Evolutionary conservation across 305 asterid species (phyloP).

Genomic region (Withania somnifera): DNA sequence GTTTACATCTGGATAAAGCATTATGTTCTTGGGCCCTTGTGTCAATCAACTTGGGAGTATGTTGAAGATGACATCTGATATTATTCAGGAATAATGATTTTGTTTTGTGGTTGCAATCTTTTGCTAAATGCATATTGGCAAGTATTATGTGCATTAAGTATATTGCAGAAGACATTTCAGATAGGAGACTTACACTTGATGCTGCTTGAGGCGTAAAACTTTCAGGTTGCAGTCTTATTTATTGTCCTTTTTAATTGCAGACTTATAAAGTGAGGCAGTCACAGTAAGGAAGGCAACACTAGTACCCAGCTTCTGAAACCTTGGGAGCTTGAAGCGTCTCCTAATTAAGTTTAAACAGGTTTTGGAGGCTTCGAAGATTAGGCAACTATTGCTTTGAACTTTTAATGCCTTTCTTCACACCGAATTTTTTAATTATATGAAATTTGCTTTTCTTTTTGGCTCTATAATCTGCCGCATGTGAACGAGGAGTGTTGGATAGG

Average conservation of each 20-base stretch:
- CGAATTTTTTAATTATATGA: not conserved
- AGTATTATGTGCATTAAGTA: not conserved
- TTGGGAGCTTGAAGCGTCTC: not conserved
- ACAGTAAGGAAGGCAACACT: not conserved
- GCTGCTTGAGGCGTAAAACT: not conserved
- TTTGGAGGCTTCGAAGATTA: not conserved
- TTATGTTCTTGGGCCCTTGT: not conserved
- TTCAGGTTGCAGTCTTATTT: not conserved
- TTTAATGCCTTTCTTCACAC: not conserved
- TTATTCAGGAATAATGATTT: not conserved
- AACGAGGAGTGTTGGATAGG: too few species aligned
- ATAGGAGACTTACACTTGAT: not conserved
- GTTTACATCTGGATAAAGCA: not conserved
- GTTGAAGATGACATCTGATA: not conserved
- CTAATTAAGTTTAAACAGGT: not conserved
- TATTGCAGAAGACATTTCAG: not conserved
- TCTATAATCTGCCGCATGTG: not conserved
- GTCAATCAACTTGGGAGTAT: not conserved
- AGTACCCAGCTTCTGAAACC: not conserved
- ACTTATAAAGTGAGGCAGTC: not conserved
- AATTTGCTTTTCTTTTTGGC: not conserved
- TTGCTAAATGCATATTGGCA: not conserved
- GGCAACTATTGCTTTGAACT: not conserved
- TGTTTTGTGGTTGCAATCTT: not conserved
- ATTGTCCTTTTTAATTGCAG: not conserved